Evolutionary conservation across 73 alveolate species (phyloP), one percentile per base, ranked within the genome.

Genomic region (Paramecium primaurelia): DNA sequence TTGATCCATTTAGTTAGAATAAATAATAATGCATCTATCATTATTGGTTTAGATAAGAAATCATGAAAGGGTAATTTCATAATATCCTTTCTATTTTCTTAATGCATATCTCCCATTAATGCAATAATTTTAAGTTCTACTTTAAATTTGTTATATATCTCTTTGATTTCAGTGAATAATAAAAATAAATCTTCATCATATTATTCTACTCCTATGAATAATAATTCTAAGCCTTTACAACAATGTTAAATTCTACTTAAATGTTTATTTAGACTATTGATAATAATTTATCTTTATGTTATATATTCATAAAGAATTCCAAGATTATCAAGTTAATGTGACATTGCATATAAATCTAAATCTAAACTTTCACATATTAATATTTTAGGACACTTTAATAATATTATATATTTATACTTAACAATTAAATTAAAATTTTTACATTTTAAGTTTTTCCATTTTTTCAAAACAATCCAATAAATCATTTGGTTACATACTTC

Each of bases 1-100:
- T 34, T 68, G 11, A 68, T 68, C 84, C 84, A 68, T 68, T 68
- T 68, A 2, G 84, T 14, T 68, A 68, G 28, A 14, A 68, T 68
- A 26, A 68, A 68, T 68, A 68, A 68, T 68, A 68, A 26, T 32
- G 84, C 84, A 26, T 68, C 84, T 26, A 68, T 68, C 84, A 68
- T 68, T 22, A 68, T 68, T 2, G 84, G 84, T 26, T 68, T 68
- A 22, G 40, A 32, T 68, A 68, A 68, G 47, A 68, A 68, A 68
- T 68, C 84, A 28, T 68, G 84, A 9, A 68, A 68, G 8, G 84
- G 84, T 9, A 68, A 68, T 68, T 68, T 68, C 47, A 28, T 26
- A 25, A 68, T 22, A 1, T 34, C 47, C 28, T 28, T 22, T 32
- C 47, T 14, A 68, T 68, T 32, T 32, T 68, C 51, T 68, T 68